Base-by-base conservation (phyloP, 345 rosid species). In the Orychophragmus violaceus region DNA sequence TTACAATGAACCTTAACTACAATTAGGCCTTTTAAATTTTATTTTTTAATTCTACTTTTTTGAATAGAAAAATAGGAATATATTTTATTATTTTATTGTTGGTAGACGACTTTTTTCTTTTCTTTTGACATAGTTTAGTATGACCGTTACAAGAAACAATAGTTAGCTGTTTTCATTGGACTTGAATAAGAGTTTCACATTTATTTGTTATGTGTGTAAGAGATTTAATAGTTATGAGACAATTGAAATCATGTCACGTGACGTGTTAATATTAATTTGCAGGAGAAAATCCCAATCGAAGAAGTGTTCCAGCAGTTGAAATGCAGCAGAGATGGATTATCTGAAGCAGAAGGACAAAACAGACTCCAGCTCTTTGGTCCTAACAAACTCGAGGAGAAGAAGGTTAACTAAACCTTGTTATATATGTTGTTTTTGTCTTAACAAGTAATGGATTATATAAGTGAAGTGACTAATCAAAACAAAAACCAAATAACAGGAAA, bases 321-420 rank as follows among this genome's bases (percentile, higher is more conserved):
- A 87, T 91, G 91, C 62, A 68, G 80, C 57, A 64, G 59, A 58
- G 86, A 88, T 67, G 97, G 97, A 62, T 75, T 91, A 53, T 63
- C 58, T 35, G 36, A 84, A 1, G 78, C 69, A 3, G 97, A 91
- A 73, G 97, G 96, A 63, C 83, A 60, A 74, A 77, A 60, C 78
- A 72, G 97, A 78, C 84, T 91, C 63, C 87, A 82, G 52, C 78
- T 91, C 62, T 91, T 91, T 66, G 97, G 97, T 17, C 93, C 91
- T 78, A 91, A 91, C 94, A 91, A 91, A 55, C 78, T 91, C 37
- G 95, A 90, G 54, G 97, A 90, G 86, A 90, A 88, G 64, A 90
- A 86, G 88, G 90, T 44, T 16, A 44, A 17, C 11, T 7, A 17
- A 3, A 44, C 22, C 8, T 44, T 44, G n/a, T n/a, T n/a, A 0